Evolutionary conservation across 1,284 basidiomycete genomes (phyloP).

Genomic region (Neolentinus lepideus): DNA sequence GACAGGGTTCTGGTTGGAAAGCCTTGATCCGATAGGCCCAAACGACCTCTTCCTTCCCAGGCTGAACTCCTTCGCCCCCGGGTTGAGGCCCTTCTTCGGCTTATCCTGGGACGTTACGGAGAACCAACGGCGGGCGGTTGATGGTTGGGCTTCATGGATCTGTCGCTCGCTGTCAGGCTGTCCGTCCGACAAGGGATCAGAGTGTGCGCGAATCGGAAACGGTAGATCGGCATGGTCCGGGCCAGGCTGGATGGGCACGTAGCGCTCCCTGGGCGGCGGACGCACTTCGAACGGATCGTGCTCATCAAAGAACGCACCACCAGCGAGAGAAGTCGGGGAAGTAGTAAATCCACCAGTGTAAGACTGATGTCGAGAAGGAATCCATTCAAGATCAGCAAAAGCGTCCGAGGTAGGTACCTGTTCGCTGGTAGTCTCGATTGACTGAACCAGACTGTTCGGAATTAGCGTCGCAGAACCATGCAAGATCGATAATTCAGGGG

Average conservation of each 20-base stretch:
- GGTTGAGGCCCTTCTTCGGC: constrained; percentile 64
- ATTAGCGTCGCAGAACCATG: constrained; percentile 46
- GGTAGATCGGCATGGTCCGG: constrained; percentile 3
- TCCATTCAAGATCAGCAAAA: constrained; percentile 44
- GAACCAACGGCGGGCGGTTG: constrained; percentile 37
- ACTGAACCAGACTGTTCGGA: constrained; percentile 48
- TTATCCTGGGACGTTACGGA: constrained; percentile 33
- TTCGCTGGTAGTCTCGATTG: constrained; percentile 34
- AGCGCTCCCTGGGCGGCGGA: constrained; percentile 15
- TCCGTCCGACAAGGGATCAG: constrained; percentile 27
- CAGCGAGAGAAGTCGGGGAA: constrained; percentile 26
- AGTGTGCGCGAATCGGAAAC: constrained; percentile 26
- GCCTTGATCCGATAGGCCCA: not conserved
- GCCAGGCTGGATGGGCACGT: not conserved
- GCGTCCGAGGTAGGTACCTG: constrained; percentile 50
- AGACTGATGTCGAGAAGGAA: not conserved
- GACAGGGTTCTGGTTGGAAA: not conserved
- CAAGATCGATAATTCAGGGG: not conserved
- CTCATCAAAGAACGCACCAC: constrained; percentile 21
- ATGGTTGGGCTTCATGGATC: constrained; percentile 11
- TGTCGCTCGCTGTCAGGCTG: constrained; percentile 11
- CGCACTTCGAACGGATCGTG: constrained; percentile 40
- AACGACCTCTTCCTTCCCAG: constrained; percentile 23
- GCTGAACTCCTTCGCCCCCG: constrained; percentile 78
- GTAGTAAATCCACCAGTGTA: constrained; percentile 19